Conservation (phyloP, 2,329 filamentous ascomycete species). For the Fusarium equiseti region DNA sequence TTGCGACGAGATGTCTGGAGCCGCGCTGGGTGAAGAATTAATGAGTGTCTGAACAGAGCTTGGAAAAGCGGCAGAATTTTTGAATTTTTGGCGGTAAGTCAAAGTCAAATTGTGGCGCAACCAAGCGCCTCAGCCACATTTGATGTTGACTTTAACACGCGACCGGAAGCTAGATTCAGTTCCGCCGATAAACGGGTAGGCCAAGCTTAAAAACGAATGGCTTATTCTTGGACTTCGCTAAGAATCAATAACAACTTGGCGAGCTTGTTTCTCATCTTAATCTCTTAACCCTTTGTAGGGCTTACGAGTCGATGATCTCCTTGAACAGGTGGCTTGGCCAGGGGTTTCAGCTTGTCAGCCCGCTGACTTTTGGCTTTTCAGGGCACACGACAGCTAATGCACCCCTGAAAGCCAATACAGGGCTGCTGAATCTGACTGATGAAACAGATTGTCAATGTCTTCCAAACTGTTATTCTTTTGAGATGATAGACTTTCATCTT, state of each 20-base stretch:
- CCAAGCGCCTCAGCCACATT: slow-evolving; percentile 14
- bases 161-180: slow-evolving; percentile 18
- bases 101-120: slow-evolving; percentile 32
- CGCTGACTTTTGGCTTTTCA: slow-evolving; percentile 4
- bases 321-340: slow-evolving; percentile 14
- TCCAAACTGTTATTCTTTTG: neutral
- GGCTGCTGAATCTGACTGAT: neutral
- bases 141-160: slow-evolving; percentile 23
- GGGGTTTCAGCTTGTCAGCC: slow-evolving; percentile 21
- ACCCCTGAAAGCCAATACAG: slow-evolving; percentile 26
- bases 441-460: neutral
- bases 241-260: neutral
- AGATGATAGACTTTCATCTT: neutral
- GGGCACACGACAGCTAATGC: slow-evolving; percentile 6
- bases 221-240: neutral
- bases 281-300: neutral
- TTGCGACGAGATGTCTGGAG: neutral
- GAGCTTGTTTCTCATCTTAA: slow-evolving; percentile 9
- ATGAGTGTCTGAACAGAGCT: slow-evolving; percentile 11
- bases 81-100: slow-evolving; percentile 55
- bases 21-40: slow-evolving; percentile 18
- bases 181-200: neutral
- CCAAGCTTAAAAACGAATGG: slow-evolving; percentile 3
- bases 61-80: slow-evolving; percentile 52
- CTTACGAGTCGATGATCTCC: neutral